Evolutionary conservation across 768 basidiomycete genomes (phyloP).

Genomic region (Termitomyces sp.): DNA sequence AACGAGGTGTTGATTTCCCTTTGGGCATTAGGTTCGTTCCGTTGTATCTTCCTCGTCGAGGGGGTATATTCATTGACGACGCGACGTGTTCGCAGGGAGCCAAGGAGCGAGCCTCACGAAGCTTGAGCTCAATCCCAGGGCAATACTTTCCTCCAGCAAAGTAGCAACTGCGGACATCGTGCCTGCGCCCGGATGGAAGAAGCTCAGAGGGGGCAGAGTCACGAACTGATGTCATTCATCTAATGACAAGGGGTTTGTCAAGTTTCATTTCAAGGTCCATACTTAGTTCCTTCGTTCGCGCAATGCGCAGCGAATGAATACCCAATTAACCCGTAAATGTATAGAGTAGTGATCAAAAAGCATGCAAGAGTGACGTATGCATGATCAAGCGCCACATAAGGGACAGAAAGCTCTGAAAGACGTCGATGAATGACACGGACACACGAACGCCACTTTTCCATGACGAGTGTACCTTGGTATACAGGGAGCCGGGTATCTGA

Average conservation of each 20-base stretch:
- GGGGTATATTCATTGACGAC: background rate
- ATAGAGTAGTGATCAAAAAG: no score
- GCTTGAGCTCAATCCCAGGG: constrained; percentile 26
- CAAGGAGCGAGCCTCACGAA: constrained; percentile 26
- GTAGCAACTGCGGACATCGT: constrained; percentile 23
- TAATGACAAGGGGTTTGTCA: background rate
- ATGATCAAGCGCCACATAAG: no score
- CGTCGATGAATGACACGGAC: background rate
- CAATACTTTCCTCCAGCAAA: constrained; percentile 25
- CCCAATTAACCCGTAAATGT: background rate
- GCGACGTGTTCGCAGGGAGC: constrained; percentile 13
- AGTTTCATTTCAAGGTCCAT: no score
- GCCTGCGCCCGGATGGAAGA: constrained; percentile 29
- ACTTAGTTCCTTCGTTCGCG: background rate
- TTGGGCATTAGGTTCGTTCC: constrained; percentile 30
- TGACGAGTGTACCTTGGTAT: background rate
- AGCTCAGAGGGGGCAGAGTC: constrained; percentile 17
- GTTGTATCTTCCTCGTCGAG: background rate
- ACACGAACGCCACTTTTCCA: background rate
- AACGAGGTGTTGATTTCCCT: constrained; percentile 31
- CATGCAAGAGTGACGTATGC: no score
- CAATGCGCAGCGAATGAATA: background rate
- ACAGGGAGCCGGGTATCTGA: background rate
- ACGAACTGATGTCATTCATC: background rate
- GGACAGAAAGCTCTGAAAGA: background rate